Base-by-base conservation (phyloP, 805 yeast genomes). In the Candida lessepsii region DNA sequence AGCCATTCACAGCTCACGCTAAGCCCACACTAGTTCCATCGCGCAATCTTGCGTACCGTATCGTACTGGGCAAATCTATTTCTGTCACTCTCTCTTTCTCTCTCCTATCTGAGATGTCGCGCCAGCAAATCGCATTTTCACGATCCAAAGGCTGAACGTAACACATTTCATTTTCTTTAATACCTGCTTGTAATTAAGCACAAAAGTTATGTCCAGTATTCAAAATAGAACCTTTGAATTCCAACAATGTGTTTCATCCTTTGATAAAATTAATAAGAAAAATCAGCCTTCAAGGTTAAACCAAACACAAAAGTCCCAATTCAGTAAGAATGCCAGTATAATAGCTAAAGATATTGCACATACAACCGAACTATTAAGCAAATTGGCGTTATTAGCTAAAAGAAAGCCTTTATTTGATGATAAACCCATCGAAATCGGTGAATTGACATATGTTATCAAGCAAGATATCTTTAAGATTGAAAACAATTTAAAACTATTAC, bases 161-260 rank as follows among this genome's bases (percentile, higher is more conserved):
- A 18, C 24, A 29, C 15, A 23, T 14, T 18, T 15, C n/a, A 25
- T n/a, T 10, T 25, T 10, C 27, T 6, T 6, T 20, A 20, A 20
- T 20, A 20, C n/a, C n/a, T n/a, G 23, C 23, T 20, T 20, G 8
- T 20, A 9, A 20, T 20, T 20, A 20, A 6, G n/a, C 9, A 20
- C 23, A 7, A 20, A 20, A 18, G 15, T 18, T 27, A 32, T 32
- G 35, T 32, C 35, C 13, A 29, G 11, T 19, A 70, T 80, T 29
- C 91, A 85, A 57, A 95, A 91, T 64, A 73, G 99, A 50, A 91
- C 98, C 7, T 73, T 78, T 46, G 98, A 91, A 71, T 91, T 91
- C 68, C 91, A 89, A 51, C 90, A 89, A 56, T 88, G 96, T 57
- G 96, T 91, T 21, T 65, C 80, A 33, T 78, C 90, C 2, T 82